phyloP scores from a whole-genome alignment of 2,329 filamentous ascomycete genomes.

The Hymenoscyphus linearis region DNA sequence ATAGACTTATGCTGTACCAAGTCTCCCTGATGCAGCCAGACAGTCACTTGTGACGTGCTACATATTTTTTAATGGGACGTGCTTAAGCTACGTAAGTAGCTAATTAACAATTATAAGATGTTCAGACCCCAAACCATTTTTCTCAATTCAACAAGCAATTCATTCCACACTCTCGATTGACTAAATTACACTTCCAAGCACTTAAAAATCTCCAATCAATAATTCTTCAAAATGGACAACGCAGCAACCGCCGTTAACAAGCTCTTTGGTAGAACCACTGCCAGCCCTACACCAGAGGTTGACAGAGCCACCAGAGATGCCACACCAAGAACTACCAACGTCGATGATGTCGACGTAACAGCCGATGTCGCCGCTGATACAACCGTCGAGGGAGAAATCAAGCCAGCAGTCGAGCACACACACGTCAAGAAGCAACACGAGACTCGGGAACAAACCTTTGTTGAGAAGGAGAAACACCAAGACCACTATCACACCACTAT shows the following conservation, averaged over 20 bases:
- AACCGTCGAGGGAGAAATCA: slow-evolving; percentile 14
- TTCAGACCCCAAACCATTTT: background rate
- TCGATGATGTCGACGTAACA: background rate
- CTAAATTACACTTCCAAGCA: background rate
- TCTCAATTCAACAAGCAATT: background rate
- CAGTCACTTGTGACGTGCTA: background rate
- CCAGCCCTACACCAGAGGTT: slow-evolving; percentile 1
- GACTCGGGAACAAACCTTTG: slow-evolving; percentile 48
- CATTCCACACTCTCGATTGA: too few species aligned
- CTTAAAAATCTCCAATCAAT: background rate
- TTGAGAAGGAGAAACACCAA: slow-evolving; percentile 64
- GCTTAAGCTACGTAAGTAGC: background rate
- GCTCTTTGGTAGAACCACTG: slow-evolving; percentile 9
- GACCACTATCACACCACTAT: slow-evolving; percentile 66
- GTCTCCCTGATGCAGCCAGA: too few species aligned
- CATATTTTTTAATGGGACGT: background rate
- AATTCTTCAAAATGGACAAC: slow-evolving; percentile 13
- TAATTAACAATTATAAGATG: background rate
- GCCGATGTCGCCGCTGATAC: slow-evolving; percentile 12
- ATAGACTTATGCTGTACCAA: too few species aligned
- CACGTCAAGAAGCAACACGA: slow-evolving; percentile 44
- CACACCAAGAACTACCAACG: background rate
- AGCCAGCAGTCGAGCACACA: slow-evolving; percentile 18
- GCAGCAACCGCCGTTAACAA: slow-evolving; percentile 15
- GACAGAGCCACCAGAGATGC: background rate